These are phyloP conservation scores for Selaginella moellendorffii DNA, from an alignment of 75 land plant species.

Conservation along the genomic window DNA sequence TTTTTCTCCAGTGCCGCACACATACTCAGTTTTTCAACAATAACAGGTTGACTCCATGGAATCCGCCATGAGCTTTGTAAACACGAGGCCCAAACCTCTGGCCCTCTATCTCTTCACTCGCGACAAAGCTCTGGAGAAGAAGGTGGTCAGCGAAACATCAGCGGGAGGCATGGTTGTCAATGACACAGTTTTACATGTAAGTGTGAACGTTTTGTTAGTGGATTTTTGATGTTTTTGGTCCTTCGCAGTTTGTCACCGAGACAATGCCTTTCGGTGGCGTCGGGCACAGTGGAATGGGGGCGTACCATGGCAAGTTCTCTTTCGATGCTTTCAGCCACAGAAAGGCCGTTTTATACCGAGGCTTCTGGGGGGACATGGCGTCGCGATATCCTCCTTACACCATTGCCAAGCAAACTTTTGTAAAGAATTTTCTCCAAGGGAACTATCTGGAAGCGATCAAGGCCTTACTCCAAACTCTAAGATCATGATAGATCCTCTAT, in stretches of 20 bases:
- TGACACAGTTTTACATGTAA: conserved; percentile 57
- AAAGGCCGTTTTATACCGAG: conserved; percentile 44
- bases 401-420: conserved; percentile 32
- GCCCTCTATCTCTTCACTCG: conserved; percentile 55
- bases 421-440: conserved; percentile 18
- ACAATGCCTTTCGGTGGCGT: conserved; percentile 87
- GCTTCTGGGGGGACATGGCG: conserved; percentile 32
- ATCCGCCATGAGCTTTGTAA: conserved; percentile 36
- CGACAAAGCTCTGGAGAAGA: conserved; percentile 31
- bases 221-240: no score
- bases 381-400: conserved; percentile 83
- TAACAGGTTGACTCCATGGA: conserved; percentile 37
- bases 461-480: no score
- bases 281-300: conserved; percentile 67
- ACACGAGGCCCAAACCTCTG: conserved; percentile 51
- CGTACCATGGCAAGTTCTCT: conserved; percentile 75
- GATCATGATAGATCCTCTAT: no score
- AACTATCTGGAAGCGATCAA: conserved; percentile 11
- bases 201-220: no score
- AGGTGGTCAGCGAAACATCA: conserved; percentile 33
- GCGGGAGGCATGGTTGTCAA: conserved; percentile 58
- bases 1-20: no score
- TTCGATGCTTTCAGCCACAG: conserved; percentile 76
- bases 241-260: conserved; percentile 35
- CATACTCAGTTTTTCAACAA: no score